Base-by-base conservation (phyloP, 257 asterid species). In the Phtheirospermum japonicum region DNA sequence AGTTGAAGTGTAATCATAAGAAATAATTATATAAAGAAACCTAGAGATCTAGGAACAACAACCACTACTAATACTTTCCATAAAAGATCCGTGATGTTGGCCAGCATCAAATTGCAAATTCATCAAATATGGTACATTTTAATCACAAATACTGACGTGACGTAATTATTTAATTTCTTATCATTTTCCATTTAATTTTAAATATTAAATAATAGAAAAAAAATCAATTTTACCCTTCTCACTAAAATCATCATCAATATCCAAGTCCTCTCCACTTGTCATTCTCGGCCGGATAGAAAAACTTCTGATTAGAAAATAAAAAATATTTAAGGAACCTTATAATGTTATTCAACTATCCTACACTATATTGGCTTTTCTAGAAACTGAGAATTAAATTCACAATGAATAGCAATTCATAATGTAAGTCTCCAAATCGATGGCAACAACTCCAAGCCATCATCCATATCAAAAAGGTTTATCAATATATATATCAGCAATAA, bases 241-340 rank as follows among this genome's bases (percentile, higher is more conserved):
- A 75, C 83, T 83, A 67, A 93, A 93, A 71, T 93, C 98, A 68
- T 91, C 97, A 67, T 92, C 97, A 4, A 51, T 60, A 49, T 89
- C 99, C 59, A 76, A 18, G 33, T 80, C 89, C 50, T 83, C 95
- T 73, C 84, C 72, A 60, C 85, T 85, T 57, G 82, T 72, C 99
- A 93, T 93, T n/a, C 78, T 75, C 73, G 54, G 57, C 61, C 57
- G 45, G 64, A 67, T 42, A 19, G 32, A 68, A 50, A 57, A 52
- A 68, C 64, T 54, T 71, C 84, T 73, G 71, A 59, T 1, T 12
- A 13, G 7, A 53, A 9, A 34, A 0, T n/a, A n/a, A 34, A n/a
- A 49, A 18, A 13, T 17, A 54, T 8, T 12, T 42, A 31, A 12
- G 7, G 18, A 13, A 13, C 2, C 49, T 12, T 13, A 42, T 42